Conservation (phyloP, 176 grass and related monocot genomes). For the Urochloa ruziziensis region DNA sequence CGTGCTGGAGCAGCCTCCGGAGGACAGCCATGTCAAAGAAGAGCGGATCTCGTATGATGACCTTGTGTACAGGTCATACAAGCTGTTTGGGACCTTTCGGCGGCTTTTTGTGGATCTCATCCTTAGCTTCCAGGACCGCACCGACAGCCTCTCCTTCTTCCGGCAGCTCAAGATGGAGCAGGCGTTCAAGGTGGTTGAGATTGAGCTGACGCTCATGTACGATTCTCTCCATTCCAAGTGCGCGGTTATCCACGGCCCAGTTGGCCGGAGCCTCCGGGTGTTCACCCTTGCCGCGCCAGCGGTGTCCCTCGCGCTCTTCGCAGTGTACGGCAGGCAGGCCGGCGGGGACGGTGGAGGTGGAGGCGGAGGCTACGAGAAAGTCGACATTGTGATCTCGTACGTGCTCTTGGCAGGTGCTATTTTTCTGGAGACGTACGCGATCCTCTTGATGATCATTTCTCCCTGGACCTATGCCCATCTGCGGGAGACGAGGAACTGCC, state of each 20-base stretch:
- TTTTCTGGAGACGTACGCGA: neutral
- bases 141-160: conserved; percentile 23
- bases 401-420: conserved; percentile 2
- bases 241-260: neutral
- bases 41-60: neutral
- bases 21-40: too few species aligned
- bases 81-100: conserved; percentile 34
- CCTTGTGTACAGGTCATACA: conserved; percentile 23
- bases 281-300: conserved; percentile 2
- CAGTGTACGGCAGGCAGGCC: too few species aligned
- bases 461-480: neutral
- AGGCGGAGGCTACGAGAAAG: neutral
- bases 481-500: neutral
- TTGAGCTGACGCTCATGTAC: conserved; percentile 39
- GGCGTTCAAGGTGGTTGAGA: conserved; percentile 35
- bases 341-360: neutral
- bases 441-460: conserved; percentile 3
- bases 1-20: conserved; percentile 16
- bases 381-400: conserved; percentile 1
- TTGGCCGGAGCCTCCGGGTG: conserved; percentile 12
- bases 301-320: conserved; percentile 15
- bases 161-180: conserved; percentile 5
- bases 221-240: conserved; percentile 31
- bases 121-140: conserved; percentile 49
- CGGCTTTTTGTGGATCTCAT: conserved; percentile 54